phyloP scores from a whole-genome alignment of 352 stramenopile species.

The Phytopythium boreale region DNA sequence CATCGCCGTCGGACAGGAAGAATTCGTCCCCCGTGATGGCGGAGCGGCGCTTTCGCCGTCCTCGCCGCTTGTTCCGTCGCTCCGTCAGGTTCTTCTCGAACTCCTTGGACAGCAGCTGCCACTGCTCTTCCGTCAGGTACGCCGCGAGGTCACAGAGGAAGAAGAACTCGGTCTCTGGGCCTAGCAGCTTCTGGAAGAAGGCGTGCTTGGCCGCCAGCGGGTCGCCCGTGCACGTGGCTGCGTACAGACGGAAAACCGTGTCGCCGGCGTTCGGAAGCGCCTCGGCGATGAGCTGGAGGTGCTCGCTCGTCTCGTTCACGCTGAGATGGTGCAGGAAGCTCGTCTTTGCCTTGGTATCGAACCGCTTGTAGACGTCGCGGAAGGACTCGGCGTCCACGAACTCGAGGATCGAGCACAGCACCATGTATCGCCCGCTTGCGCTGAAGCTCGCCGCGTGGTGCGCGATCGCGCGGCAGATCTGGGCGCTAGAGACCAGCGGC shows the following conservation, averaged over 20 bases:
- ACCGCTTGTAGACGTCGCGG: slow-evolving; percentile 60
- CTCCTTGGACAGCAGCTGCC: slow-evolving; percentile 56
- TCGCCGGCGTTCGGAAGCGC: slow-evolving; percentile 53
- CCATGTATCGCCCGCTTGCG: slow-evolving; percentile 71
- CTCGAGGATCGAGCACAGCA: slow-evolving; percentile 62
- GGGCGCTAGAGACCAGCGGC: slow-evolving; percentile 54
- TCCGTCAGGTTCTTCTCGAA: slow-evolving; percentile 52
- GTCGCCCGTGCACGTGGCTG: slow-evolving; percentile 33
- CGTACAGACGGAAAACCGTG: slow-evolving; percentile 60
- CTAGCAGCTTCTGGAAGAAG: slow-evolving; percentile 58
- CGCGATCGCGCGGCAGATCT: slow-evolving; percentile 71
- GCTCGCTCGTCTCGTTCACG: slow-evolving; percentile 43
- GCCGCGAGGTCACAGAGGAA: slow-evolving; percentile 61
- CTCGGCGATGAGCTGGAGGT: slow-evolving; percentile 52
- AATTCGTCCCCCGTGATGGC: slow-evolving; percentile 12
- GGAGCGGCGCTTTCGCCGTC: slow-evolving; percentile 3
- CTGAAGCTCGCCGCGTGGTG: slow-evolving; percentile 53
- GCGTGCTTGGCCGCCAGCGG: slow-evolving; percentile 34
- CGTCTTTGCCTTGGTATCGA: slow-evolving; percentile 52
- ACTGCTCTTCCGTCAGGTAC: slow-evolving; percentile 64
- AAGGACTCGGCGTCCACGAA: slow-evolving; percentile 66
- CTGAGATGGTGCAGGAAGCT: slow-evolving; percentile 65
- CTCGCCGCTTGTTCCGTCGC: slow-evolving; percentile 19
- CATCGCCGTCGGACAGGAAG: slow-evolving; percentile 6
- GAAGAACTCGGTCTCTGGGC: slow-evolving; percentile 65